Evolutionary conservation across 2,329 filamentous ascomycete species (phyloP).

Genomic region (Cladosporium colombiae): DNA sequence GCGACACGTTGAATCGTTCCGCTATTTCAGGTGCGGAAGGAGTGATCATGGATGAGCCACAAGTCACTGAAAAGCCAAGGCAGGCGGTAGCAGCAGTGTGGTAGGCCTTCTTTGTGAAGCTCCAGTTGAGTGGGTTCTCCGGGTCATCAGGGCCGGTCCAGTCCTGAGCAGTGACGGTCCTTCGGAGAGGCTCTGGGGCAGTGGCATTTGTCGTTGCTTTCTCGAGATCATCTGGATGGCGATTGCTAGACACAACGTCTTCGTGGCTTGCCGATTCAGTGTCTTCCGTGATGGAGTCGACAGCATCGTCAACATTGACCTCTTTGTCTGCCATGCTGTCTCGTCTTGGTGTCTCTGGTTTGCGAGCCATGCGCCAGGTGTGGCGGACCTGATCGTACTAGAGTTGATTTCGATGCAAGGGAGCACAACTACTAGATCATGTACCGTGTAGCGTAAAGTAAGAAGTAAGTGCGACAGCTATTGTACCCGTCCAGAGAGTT

Average conservation of each 20-base stretch:
- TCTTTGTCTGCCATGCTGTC: slow-evolving; percentile 11
- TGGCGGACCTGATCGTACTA: background rate
- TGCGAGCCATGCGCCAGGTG: background rate
- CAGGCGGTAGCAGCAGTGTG: slow-evolving; percentile 39
- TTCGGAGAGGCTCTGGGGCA: background rate
- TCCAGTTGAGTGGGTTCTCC: slow-evolving; percentile 35
- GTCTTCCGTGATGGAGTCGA: background rate
- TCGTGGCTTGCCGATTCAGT: background rate
- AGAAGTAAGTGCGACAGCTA: background rate
- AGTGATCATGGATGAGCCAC: slow-evolving; percentile 29
- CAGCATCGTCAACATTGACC: background rate
- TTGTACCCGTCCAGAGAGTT: background rate
- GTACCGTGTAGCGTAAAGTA: background rate
- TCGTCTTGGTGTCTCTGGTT: background rate
- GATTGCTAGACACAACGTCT: background rate
- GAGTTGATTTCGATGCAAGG: background rate
- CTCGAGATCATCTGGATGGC: slow-evolving; percentile 9
- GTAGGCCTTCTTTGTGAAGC: slow-evolving; percentile 28
- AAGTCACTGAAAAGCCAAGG: slow-evolving; percentile 41
- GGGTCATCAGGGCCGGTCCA: slow-evolving; percentile 27
- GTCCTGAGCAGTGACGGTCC: slow-evolving; percentile 14
- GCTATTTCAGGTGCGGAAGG: slow-evolving; percentile 28
- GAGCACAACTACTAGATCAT: background rate
- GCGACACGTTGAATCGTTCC: slow-evolving; percentile 54
- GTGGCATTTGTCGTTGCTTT: background rate